Conservation (phyloP, 768 basidiomycete genomes). For the Bullera alba region DNA sequence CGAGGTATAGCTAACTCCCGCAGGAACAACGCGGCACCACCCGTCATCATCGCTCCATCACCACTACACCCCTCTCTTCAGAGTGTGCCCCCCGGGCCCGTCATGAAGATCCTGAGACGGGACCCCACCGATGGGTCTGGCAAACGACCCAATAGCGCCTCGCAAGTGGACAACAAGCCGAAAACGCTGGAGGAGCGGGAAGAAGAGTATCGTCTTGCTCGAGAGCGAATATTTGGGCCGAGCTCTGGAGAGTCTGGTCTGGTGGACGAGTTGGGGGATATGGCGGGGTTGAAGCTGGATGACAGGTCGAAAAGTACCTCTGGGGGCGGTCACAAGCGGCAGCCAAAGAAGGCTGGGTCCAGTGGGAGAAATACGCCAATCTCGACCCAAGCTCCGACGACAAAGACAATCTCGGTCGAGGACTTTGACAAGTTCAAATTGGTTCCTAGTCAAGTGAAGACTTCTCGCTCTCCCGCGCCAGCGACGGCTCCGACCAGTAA, state of each 20-base stretch:
- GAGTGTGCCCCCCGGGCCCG: slow-evolving; percentile 1
- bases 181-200: slow-evolving; percentile 35
- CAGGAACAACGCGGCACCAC: neutral
- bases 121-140: neutral
- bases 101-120: slow-evolving; percentile 12
- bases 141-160: neutral
- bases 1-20: neutral
- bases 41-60: neutral
- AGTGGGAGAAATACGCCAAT: neutral
- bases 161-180: slow-evolving; percentile 45
- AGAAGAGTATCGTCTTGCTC: slow-evolving; percentile 30
- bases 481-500: no score
- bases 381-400: no score
- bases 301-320: neutral
- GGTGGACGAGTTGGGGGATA: no score
- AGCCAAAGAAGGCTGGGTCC: neutral
- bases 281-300: neutral
- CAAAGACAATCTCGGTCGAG: no score
- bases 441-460: no score
- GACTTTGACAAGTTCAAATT: no score
- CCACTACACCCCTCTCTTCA: neutral
- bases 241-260: no score
- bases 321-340: neutral
- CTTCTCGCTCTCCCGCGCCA: no score
- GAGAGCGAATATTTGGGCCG: slow-evolving; percentile 36